A percentile compares a stretch with the other conserved stretches of the same genome.
These are phyloP conservation scores for Leptodontidium sp. DNA, from an alignment of 2,329 filamentous ascomycete genomes.

Conservation along the genomic window DNA sequence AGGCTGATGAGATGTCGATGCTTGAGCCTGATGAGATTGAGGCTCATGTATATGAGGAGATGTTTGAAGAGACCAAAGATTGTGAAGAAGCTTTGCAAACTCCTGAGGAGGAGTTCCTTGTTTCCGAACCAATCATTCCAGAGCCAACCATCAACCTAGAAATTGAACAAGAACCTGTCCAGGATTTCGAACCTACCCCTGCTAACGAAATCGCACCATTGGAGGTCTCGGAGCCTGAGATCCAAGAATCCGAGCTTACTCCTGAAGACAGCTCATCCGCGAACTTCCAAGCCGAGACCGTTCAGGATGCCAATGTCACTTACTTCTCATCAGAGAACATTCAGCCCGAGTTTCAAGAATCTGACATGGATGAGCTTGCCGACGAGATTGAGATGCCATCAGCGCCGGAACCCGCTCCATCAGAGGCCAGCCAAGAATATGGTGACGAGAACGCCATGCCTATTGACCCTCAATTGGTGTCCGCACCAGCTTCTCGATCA, in stretches of 20 bases:
- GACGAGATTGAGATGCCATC: constrained; percentile 16
- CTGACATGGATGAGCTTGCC: background rate
- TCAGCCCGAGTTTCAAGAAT: background rate
- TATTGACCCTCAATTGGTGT: constrained; percentile 59
- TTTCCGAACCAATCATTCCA: background rate
- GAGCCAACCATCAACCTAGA: background rate
- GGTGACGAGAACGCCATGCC: constrained; percentile 71
- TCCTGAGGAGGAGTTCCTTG: constrained; percentile 6
- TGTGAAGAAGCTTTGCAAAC: background rate
- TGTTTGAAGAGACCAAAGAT: constrained; percentile 21
- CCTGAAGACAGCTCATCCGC: background rate
- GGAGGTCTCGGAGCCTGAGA: background rate
- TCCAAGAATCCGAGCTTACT: background rate
- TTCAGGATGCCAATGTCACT: background rate
- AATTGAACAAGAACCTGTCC: constrained; percentile 21
- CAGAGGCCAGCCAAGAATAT: constrained; percentile 71
- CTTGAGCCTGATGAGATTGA: constrained; percentile 52
- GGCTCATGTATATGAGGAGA: constrained; percentile 22
- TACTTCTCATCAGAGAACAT: background rate
- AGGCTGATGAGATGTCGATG: constrained; percentile 68
- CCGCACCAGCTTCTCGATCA: constrained; percentile 53
- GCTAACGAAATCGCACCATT: background rate
- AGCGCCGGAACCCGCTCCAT: constrained; percentile 56
- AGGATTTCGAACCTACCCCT: background rate
- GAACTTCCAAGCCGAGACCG: background rate